A percentile compares a stretch with the other conserved stretches of the same genome.
phyloP scores from a whole-genome alignment of 2,329 filamentous ascomycete genomes.

The Pseudogymnoascus sp. region DNA sequence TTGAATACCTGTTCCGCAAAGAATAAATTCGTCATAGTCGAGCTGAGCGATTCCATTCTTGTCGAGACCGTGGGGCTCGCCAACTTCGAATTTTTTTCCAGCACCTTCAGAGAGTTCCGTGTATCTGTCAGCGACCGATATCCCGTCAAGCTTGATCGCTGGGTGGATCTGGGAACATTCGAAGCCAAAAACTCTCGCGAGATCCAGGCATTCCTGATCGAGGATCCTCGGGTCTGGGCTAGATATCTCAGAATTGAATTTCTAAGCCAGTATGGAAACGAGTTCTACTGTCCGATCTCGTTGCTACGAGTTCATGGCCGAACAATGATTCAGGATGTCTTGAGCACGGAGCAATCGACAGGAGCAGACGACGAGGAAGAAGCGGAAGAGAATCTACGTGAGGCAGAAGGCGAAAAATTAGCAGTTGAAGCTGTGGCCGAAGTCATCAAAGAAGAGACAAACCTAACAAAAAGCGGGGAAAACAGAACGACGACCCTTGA shows the following conservation, averaged over 20 bases:
- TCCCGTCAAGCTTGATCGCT: slow-evolving; percentile 85
- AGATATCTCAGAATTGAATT: slow-evolving; percentile 91
- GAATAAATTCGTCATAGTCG: slow-evolving; percentile 92
- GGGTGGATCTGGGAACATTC: slow-evolving; percentile 82
- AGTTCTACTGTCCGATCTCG: slow-evolving; percentile 93
- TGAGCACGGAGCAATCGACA: slow-evolving; percentile 69
- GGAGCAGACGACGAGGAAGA: slow-evolving; percentile 57
- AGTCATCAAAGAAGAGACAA: slow-evolving; percentile 20
- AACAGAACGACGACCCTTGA: slow-evolving; percentile 31
- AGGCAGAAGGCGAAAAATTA: slow-evolving; percentile 21
- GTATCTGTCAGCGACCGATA: slow-evolving; percentile 93
- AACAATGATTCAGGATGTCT: slow-evolving; percentile 86
- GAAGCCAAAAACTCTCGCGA: slow-evolving; percentile 89
- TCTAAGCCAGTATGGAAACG: slow-evolving; percentile 86
- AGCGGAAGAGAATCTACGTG: slow-evolving; percentile 29
- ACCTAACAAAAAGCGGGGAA: slow-evolving; percentile 18
- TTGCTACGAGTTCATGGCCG: slow-evolving; percentile 87
- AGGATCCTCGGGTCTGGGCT: slow-evolving; percentile 93
- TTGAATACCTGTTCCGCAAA: slow-evolving; percentile 78
- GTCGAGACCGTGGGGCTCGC: slow-evolving; percentile 96
- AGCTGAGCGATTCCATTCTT: slow-evolving; percentile 72
- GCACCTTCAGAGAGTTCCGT: slow-evolving; percentile 85
- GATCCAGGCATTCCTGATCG: slow-evolving; percentile 89
- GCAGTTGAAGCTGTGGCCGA: slow-evolving; percentile 33
- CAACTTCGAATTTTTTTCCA: slow-evolving; percentile 99